Evolutionary conservation across 139 green algal species (phyloP), one percentile per base, ranked within the genome.

Genomic region (Chlamydomonas schloesseri): DNA sequence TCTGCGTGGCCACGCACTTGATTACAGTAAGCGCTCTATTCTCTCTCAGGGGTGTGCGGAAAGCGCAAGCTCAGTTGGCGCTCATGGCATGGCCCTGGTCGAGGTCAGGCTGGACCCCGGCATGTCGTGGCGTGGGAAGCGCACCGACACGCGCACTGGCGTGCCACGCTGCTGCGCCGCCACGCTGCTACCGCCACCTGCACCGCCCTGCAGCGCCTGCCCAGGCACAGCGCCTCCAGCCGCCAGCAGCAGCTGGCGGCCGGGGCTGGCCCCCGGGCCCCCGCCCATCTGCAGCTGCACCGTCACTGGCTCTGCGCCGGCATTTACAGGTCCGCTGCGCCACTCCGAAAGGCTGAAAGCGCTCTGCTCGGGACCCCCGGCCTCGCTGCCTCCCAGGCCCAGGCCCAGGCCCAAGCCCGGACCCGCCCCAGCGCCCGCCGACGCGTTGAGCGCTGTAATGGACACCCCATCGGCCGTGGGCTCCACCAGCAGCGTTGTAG

Each of bases 281-380:
- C 18, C 26, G 11, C 62, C 62, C 62, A 69, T 69, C 20, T 69
- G 62, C 62, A 69, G 62, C 3, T 69, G 62, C 62, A 69, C 26
- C 26, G 24, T 69, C 26, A 33, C 2, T 14, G 62, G 62, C 26
- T 14, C 28, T 23, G 10, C 29, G 64, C 42, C 47, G 29, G 53
- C 55, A 31, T 31, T 34, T 31, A 34, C 71, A 2, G 42, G 11
- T 0, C 29, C 47, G 5, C 46, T 9, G 72, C 72, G 72, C 72
- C 78, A 84, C 24, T 84, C 78, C 21, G 42, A 65, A 17, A 84
- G 65, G 78, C 78, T 84, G 37, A 64, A 64, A 0, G 78, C 50
- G 46, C 78, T 84, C 6, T 64, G 3, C 78, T 84, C 78, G 8
- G 50, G 23, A 0, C 42, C 42, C 58, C 14, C 46, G 37, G 10